A percentile compares a stretch with the other conserved stretches of the same genome.
Conservation (phyloP, 2,329 filamentous ascomycete species). For the Leptographium procerum region DNA sequence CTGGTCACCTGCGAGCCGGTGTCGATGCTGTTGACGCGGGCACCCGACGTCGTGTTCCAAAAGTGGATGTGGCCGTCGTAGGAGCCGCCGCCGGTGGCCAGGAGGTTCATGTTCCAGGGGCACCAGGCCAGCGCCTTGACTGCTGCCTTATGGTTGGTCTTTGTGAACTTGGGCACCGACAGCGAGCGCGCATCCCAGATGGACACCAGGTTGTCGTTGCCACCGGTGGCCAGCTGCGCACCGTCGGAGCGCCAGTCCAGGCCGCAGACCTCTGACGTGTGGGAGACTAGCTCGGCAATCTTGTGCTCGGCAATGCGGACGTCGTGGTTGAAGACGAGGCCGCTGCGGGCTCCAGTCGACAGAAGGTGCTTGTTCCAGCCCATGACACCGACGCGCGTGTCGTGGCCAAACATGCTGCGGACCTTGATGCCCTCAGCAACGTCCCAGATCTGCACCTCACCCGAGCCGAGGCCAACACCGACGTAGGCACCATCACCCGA, state of each 20-base stretch:
- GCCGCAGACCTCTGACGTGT: slow-evolving; percentile 95
- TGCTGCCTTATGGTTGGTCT: slow-evolving; percentile 98
- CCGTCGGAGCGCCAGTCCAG: slow-evolving; percentile 97
- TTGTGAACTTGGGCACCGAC: slow-evolving; percentile 92
- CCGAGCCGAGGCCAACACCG: slow-evolving; percentile 84
- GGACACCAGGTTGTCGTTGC: slow-evolving; percentile 96
- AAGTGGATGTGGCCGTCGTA: slow-evolving; percentile 99
- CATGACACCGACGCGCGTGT: slow-evolving; percentile 94
- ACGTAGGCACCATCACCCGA: slow-evolving; percentile 95
- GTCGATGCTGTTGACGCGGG: slow-evolving; percentile 97
- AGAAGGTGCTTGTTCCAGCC: slow-evolving; percentile 98
- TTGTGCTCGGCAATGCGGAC: slow-evolving; percentile 97
- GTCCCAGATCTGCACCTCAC: slow-evolving; percentile 99
- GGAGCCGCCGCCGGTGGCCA: slow-evolving; percentile 90
- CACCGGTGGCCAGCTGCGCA: slow-evolving; percentile 90
- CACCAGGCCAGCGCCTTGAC: slow-evolving; percentile 99
- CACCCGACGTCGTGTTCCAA: slow-evolving; percentile 98
- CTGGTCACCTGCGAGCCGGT: slow-evolving; percentile 96
- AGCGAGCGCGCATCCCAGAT: slow-evolving; percentile 98
- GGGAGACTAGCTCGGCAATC: slow-evolving; percentile 89
- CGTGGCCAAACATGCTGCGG: slow-evolving; percentile 96
- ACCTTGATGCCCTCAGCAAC: slow-evolving; percentile 91
- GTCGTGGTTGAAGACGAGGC: slow-evolving; percentile 96
- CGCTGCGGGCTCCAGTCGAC: slow-evolving; percentile 87
- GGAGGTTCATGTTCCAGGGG: slow-evolving; percentile 95